Percentiles rank a stretch among this genome's conserved stretches.
These are phyloP conservation scores for Syncephalis fuscata DNA, from an alignment of 371 early-diverging fungal species.

Conservation along the genomic window DNA sequence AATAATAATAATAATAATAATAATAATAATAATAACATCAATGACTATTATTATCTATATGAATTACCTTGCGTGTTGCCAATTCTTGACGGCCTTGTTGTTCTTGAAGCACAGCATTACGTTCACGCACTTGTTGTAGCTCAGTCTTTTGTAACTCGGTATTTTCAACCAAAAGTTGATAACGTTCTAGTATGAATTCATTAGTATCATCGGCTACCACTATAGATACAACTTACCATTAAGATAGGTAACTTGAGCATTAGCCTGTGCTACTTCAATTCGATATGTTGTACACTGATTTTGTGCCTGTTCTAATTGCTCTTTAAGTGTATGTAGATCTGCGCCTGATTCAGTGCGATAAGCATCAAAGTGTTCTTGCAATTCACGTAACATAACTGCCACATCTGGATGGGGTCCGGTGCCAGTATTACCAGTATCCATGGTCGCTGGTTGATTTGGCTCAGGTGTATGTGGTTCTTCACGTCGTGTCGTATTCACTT, in stretches of 20 bases:
- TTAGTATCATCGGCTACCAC: no score
- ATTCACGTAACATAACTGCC: slow-evolving; percentile 10
- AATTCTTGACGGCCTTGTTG: slow-evolving; percentile 12
- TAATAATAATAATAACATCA: no score
- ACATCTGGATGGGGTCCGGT: slow-evolving; percentile 5
- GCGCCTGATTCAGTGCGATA: slow-evolving; percentile 28
- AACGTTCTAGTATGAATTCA: slow-evolving; percentile 17
- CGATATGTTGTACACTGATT: slow-evolving; percentile 19
- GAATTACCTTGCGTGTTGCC: slow-evolving; percentile 11
- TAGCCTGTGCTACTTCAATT: slow-evolving; percentile 23
- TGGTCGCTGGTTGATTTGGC: no score
- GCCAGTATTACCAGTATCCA: background rate
- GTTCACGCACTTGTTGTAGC: slow-evolving; percentile 19
- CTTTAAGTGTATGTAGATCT: slow-evolving; percentile 26
- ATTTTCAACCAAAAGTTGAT: slow-evolving; percentile 23
- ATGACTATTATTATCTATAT: no score
- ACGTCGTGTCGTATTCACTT: no score
- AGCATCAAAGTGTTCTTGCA: slow-evolving; percentile 30
- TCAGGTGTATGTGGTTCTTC: no score
- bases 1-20: no score
- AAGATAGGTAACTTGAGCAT: slow-evolving; percentile 23
- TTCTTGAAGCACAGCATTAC: slow-evolving; percentile 12
- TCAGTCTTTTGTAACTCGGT: slow-evolving; percentile 20
- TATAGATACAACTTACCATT: slow-evolving; percentile 2
- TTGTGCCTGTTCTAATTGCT: slow-evolving; percentile 18